These are phyloP conservation scores for Candida vartiovaarae DNA, from an alignment of 805 yeast genomes.

Conservation along the genomic window DNA sequence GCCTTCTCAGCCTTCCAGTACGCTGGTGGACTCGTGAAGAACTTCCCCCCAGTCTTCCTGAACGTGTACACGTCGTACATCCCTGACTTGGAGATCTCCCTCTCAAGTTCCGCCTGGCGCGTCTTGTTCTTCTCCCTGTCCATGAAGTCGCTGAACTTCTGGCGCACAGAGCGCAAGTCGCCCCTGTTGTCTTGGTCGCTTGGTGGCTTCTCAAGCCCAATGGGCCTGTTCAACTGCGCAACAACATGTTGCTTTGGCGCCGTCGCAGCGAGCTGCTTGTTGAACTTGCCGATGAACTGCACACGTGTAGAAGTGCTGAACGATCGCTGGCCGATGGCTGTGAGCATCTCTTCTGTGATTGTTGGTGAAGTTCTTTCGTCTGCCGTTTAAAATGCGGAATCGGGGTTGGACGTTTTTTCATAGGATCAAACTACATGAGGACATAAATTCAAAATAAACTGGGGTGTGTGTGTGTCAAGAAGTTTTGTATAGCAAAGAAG, in stretches of 20 bases:
- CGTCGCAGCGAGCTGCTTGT: constrained; percentile 29
- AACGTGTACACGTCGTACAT: constrained; percentile 57
- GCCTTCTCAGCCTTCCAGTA: constrained; percentile 69
- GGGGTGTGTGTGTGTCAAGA: too few species aligned
- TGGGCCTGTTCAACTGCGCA: constrained; percentile 34
- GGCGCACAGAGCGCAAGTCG: constrained; percentile 29
- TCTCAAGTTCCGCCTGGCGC: constrained; percentile 47
- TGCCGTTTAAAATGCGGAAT: too few species aligned
- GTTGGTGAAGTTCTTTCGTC: too few species aligned
- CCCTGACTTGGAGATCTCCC: constrained; percentile 62
- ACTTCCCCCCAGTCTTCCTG: constrained; percentile 74
- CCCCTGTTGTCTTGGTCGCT: constrained; percentile 31
- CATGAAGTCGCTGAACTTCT: constrained; percentile 39
- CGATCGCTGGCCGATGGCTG: not conserved
- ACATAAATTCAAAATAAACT: too few species aligned
- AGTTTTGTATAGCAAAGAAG: too few species aligned
- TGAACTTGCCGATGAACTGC: constrained; percentile 25
- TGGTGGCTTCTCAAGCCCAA: constrained; percentile 38
- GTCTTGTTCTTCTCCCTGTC: constrained; percentile 40
- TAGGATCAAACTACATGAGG: too few species aligned
- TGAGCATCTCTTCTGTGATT: too few species aligned
- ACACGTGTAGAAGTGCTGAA: constrained; percentile 6
- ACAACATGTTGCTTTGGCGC: constrained; percentile 31
- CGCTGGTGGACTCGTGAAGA: constrained; percentile 77
- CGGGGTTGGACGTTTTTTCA: too few species aligned